Evolutionary conservation across 179 eudicot genomes (phyloP).

Genomic region (Nepenthes alata): DNA sequence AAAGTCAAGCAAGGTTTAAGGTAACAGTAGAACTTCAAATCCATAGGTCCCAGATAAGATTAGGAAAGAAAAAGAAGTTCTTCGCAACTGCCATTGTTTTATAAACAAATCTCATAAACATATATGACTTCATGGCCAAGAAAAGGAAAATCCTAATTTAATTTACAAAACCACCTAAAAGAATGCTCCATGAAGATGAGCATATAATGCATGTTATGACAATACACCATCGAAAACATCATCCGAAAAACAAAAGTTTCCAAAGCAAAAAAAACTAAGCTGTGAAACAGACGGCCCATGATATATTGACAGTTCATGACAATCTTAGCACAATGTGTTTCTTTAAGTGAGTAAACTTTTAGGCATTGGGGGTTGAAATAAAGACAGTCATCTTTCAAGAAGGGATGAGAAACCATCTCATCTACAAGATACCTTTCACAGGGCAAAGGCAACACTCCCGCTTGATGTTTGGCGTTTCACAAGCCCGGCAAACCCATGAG

Average conservation of each 20-base stretch:
- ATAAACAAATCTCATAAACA: neutral
- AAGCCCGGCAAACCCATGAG: slow-evolving; percentile 94
- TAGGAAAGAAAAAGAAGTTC: neutral
- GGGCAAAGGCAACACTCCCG: slow-evolving; percentile 96
- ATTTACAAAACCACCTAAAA: neutral
- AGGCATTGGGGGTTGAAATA: slow-evolving; percentile 1
- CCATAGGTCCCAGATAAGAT: neutral
- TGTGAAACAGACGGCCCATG: neutral
- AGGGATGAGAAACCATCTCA: neutral
- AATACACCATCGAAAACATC: neutral
- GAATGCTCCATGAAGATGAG: neutral
- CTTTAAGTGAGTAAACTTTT: neutral
- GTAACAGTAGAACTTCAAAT: neutral
- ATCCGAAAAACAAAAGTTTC: neutral
- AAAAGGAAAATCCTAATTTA: neutral
- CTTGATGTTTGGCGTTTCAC: slow-evolving; percentile 76
- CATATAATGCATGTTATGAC: neutral
- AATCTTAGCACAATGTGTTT: neutral
- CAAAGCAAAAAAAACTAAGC: neutral
- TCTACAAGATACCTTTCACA: slow-evolving; percentile 60
- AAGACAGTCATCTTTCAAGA: neutral
- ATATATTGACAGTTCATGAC: too few species aligned
- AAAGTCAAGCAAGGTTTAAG: neutral
- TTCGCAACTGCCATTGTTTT: neutral
- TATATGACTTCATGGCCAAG: neutral